A percentile compares a stretch with the other conserved stretches of the same genome.
phyloP scores from a whole-genome alignment of 176 grass and related monocot genomes.

The Puya raimondii region DNA sequence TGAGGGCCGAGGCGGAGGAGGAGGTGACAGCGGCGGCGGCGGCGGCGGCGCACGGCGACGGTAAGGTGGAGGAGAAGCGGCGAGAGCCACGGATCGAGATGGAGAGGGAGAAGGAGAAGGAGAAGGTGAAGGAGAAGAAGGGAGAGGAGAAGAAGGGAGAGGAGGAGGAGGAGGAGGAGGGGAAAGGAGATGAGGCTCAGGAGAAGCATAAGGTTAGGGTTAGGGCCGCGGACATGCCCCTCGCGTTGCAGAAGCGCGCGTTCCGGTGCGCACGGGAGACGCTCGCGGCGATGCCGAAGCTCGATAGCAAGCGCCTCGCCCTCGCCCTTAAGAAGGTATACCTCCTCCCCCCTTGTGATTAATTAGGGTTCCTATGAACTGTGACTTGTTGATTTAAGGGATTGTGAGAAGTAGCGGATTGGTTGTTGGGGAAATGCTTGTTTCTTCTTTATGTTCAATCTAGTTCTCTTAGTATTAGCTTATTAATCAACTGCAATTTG shows the following conservation, averaged over 20 bases:
- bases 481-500: background rate
- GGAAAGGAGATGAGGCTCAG: slow-evolving; percentile 9
- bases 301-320: slow-evolving; percentile 81
- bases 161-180: slow-evolving; percentile 19
- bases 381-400: background rate
- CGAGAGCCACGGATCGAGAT: background rate
- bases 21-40: slow-evolving; percentile 3
- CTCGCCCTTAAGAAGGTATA: slow-evolving; percentile 85
- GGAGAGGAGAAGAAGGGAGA: slow-evolving; percentile 9
- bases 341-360: background rate
- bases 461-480: background rate
- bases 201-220: slow-evolving; percentile 52
- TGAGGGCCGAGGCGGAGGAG: slow-evolving; percentile 22
- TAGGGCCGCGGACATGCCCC: slow-evolving; percentile 68
- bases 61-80: background rate
- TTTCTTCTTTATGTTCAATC: background rate
- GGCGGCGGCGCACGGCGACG: background rate
- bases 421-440: background rate
- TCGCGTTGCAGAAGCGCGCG: slow-evolving; percentile 61
- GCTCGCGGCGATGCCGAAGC: slow-evolving; percentile 71
- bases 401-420: slow-evolving; percentile 7
- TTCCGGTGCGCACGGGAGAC: slow-evolving; percentile 65
- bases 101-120: slow-evolving; percentile 23
- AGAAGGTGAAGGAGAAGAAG: slow-evolving; percentile 29
- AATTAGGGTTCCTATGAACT: no score